phyloP scores from a whole-genome alignment of 2,329 filamentous ascomycete species.

The Alternaria sp. region DNA sequence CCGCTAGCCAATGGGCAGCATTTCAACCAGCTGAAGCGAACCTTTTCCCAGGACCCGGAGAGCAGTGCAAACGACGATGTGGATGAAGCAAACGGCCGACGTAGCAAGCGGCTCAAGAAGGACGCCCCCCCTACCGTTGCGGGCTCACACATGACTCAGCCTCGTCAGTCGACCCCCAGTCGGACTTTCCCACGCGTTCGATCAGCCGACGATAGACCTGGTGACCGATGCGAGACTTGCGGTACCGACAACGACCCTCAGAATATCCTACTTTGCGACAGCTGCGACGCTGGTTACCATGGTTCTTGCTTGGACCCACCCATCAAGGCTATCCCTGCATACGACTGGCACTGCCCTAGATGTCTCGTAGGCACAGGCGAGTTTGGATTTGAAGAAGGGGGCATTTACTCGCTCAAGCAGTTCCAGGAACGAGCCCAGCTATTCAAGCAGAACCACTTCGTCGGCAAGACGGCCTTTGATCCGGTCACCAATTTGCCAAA shows the following conservation, averaged over 20 bases:
- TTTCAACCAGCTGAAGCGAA: slow-evolving; percentile 74
- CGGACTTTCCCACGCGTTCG: slow-evolving; percentile 62
- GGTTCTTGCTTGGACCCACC: slow-evolving; percentile 88
- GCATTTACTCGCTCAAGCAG: slow-evolving; percentile 90
- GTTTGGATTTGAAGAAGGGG: slow-evolving; percentile 96
- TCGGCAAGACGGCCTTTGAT: slow-evolving; percentile 87
- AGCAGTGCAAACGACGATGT: slow-evolving; percentile 67
- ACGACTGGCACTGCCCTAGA: slow-evolving; percentile 94
- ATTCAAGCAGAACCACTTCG: slow-evolving; percentile 95
- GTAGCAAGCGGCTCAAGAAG: slow-evolving; percentile 93
- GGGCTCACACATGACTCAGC: slow-evolving; percentile 95
- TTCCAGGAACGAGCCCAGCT: slow-evolving; percentile 96
- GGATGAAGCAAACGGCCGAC: slow-evolving; percentile 61
- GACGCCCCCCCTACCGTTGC: slow-evolving; percentile 78
- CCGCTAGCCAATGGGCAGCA: slow-evolving; percentile 59
- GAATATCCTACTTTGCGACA: slow-evolving; percentile 82
- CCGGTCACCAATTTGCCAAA: slow-evolving; percentile 79
- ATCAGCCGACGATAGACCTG: slow-evolving; percentile 59
- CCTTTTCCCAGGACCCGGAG: slow-evolving; percentile 60
- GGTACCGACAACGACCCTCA: slow-evolving; percentile 76
- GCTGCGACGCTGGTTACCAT: slow-evolving; percentile 89
- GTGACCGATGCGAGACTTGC: slow-evolving; percentile 84
- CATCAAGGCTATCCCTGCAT: slow-evolving; percentile 75
- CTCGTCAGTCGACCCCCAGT: slow-evolving; percentile 78
- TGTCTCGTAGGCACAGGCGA: slow-evolving; percentile 96